phyloP scores from a whole-genome alignment of 2,329 filamentous ascomycete genomes.

The Cephalotrichum gorgonifer region DNA sequence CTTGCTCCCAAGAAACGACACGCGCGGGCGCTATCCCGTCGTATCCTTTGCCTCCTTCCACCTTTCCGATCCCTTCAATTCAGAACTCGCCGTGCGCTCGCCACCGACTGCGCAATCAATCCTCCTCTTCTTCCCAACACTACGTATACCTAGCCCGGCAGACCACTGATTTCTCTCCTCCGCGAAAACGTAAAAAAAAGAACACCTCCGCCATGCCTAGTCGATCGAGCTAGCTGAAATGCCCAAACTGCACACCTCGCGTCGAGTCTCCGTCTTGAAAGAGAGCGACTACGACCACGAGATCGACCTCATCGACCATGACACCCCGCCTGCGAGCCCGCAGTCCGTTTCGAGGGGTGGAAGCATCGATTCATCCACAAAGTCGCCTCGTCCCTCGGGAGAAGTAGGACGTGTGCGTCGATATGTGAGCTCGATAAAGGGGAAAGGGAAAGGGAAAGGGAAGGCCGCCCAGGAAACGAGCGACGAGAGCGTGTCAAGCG shows the following conservation, averaged over 20 bases:
- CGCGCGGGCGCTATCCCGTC: no score
- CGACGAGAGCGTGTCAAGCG: neutral
- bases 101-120: no score
- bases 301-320: conserved; percentile 56
- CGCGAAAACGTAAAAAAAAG: no score
- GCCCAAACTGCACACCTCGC: conserved; percentile 25
- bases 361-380: no score
- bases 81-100: no score
- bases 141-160: no score
- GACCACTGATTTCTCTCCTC: no score
- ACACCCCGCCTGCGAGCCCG: conserved; percentile 13
- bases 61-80: no score
- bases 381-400: neutral
- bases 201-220: neutral
- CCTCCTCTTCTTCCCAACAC: no score
- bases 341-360: neutral
- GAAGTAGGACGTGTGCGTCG: neutral
- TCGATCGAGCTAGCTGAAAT: conserved; percentile 2
- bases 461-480: neutral
- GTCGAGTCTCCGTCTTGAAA: conserved; percentile 42
- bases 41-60: no score
- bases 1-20: no score
- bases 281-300: conserved; percentile 60
- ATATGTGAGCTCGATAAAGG: neutral
- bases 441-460: neutral